Percentiles rank a stretch among this genome's conserved stretches.
Evolutionary conservation across 139 green algal species (phyloP).

Genomic region (Closterium sp.): DNA sequence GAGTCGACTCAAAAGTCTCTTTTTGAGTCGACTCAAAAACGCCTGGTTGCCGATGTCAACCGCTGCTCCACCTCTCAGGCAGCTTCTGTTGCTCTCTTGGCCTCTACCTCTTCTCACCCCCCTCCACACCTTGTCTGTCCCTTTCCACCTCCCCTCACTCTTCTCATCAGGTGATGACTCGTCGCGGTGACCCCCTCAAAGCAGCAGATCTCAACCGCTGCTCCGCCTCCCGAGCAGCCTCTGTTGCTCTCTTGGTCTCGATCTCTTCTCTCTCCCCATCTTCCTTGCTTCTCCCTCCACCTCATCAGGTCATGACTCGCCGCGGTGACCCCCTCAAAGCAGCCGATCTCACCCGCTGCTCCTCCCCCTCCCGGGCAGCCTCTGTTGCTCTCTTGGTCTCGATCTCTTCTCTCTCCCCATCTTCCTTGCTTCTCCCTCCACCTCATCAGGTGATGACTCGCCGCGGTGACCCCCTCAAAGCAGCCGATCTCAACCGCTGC

Average conservation of each 20-base stretch:
- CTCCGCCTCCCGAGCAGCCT: neutral
- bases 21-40: too few species aligned
- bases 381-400: constrained; percentile 10
- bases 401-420: constrained; percentile 16
- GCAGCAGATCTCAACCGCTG: too few species aligned
- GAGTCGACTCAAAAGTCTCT: too few species aligned
- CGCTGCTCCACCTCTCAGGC: neutral
- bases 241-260: neutral
- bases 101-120: too few species aligned
- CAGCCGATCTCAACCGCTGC: constrained; percentile 14
- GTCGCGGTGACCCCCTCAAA: too few species aligned
- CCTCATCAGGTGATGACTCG: too few species aligned
- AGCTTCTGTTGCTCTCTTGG: neutral
- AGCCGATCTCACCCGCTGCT: constrained; percentile 11
- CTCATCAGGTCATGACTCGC: constrained; percentile 12
- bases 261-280: neutral
- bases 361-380: neutral
- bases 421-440: neutral
- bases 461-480: neutral
- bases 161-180: too few species aligned
- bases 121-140: too few species aligned
- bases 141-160: too few species aligned
- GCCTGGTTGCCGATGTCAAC: constrained; percentile 9
- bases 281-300: neutral
- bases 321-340: neutral